These are phyloP conservation scores for Batkoa obscura DNA, from an alignment of 371 early-diverging fungal genomes.

Conservation along the genomic window DNA sequence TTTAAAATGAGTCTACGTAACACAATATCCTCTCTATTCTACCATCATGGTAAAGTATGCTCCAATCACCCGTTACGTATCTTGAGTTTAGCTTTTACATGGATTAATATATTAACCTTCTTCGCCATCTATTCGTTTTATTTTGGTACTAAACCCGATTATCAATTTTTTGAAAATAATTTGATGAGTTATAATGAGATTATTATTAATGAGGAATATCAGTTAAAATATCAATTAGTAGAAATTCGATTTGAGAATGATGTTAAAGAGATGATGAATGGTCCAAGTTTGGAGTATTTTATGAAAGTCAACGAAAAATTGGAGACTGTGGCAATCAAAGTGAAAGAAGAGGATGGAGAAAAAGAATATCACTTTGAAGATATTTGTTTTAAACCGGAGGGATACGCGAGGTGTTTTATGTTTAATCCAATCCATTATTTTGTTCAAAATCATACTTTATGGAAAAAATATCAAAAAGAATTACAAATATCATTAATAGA, in stretches of 20 bases:
- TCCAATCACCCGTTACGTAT: conserved; percentile 8
- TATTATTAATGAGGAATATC: neutral
- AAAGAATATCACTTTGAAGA: no score
- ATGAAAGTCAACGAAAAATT: no score
- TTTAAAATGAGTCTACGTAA: no score
- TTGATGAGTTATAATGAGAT: neutral
- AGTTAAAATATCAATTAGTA: neutral
- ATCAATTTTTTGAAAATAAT: neutral
- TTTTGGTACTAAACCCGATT: neutral
- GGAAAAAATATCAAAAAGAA: no score
- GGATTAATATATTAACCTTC: conserved; percentile 11
- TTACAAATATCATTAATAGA: no score
- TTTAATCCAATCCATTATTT: no score
- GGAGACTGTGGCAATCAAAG: no score
- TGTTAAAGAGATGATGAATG: neutral
- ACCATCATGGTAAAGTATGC: conserved; percentile 9
- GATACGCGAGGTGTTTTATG: no score
- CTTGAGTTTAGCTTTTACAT: conserved; percentile 11
- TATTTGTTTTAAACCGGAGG: no score
- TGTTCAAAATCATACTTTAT: no score
- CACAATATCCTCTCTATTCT: conserved; percentile 9
- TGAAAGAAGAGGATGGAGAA: no score
- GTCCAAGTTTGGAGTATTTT: neutral
- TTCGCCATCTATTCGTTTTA: neutral
- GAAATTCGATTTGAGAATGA: neutral